Conservation (phyloP, 2,329 filamentous ascomycete species). For the Botryosphaeria dothidea region DNA sequence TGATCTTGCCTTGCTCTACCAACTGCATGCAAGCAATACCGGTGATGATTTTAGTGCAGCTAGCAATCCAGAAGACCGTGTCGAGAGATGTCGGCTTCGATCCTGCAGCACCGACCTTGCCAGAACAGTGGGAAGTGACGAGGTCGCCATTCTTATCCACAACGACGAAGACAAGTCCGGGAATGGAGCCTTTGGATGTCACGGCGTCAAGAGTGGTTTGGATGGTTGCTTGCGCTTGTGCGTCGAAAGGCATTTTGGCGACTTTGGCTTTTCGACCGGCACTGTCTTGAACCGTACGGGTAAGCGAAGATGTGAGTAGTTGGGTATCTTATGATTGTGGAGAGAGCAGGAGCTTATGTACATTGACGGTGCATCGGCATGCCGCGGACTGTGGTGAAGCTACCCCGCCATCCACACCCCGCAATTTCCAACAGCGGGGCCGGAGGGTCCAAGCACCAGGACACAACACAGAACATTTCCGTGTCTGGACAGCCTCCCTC, state of each 20-base stretch:
- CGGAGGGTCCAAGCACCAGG: conserved; percentile 5
- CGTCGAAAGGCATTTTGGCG: conserved; percentile 32
- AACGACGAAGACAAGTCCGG: conserved; percentile 48
- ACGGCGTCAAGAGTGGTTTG: conserved; percentile 37
- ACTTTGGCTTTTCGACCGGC: not conserved
- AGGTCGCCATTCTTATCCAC: conserved; percentile 46
- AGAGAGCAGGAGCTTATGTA: not conserved
- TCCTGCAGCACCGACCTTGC: conserved; percentile 40
- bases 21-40: conserved; percentile 36
- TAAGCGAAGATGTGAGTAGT: not conserved
- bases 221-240: conserved; percentile 33
- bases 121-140: conserved; percentile 44
- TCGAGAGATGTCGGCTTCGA: conserved; percentile 55
- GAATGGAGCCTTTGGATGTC: conserved; percentile 31
- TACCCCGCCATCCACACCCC: conserved; percentile 3
- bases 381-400: not conserved
- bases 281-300: not conserved
- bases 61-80: conserved; percentile 60
- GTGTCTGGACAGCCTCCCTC: not conserved
- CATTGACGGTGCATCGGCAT: not conserved
- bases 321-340: not conserved
- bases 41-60: conserved; percentile 48
- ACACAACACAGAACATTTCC: not conserved
- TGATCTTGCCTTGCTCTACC: conserved; percentile 38
- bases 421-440: not conserved